phyloP scores from a whole-genome alignment of 768 basidiomycete genomes.

The Amanita exitialis region DNA sequence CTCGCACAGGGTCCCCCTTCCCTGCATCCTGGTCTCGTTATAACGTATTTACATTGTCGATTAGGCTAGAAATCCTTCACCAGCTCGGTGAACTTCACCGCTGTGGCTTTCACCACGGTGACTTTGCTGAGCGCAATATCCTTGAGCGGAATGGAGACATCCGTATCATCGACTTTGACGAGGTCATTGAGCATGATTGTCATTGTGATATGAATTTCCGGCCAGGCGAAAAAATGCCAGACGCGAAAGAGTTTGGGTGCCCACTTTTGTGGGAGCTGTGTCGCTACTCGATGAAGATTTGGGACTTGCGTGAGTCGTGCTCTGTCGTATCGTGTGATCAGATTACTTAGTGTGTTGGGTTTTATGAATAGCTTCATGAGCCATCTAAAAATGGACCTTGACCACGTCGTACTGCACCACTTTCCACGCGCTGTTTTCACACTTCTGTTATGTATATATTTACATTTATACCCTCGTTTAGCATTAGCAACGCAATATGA shows the following conservation, averaged over 20 bases:
- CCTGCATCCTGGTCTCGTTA: neutral
- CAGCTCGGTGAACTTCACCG: constrained; percentile 23
- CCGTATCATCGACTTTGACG: constrained; percentile 29
- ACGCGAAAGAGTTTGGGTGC: constrained; percentile 21
- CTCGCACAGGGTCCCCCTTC: constrained; percentile 3
- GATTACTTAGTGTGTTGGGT: too few relatives aligned
- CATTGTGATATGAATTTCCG: constrained; percentile 20
- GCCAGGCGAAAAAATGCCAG: constrained; percentile 15
- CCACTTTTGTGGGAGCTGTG: constrained; percentile 22
- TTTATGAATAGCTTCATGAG: too few relatives aligned
- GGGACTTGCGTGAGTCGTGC: constrained; percentile 10
- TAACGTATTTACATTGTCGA: neutral
- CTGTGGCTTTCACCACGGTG: constrained; percentile 24
- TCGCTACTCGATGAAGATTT: constrained; percentile 19
- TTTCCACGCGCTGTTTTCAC: too few relatives aligned
- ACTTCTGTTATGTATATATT: too few relatives aligned
- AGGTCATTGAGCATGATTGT: constrained; percentile 19
- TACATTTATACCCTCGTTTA: too few relatives aligned
- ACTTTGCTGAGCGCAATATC: constrained; percentile 33
- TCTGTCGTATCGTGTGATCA: neutral
- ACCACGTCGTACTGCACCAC: too few relatives aligned
- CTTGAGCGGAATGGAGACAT: constrained; percentile 24
- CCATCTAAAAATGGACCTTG: too few relatives aligned
- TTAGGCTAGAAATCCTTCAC: constrained; percentile 22
- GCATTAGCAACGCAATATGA: too few relatives aligned